Evolutionary conservation across 129 eudicot species (phyloP).

Genomic region (Flaveria brownii): DNA sequence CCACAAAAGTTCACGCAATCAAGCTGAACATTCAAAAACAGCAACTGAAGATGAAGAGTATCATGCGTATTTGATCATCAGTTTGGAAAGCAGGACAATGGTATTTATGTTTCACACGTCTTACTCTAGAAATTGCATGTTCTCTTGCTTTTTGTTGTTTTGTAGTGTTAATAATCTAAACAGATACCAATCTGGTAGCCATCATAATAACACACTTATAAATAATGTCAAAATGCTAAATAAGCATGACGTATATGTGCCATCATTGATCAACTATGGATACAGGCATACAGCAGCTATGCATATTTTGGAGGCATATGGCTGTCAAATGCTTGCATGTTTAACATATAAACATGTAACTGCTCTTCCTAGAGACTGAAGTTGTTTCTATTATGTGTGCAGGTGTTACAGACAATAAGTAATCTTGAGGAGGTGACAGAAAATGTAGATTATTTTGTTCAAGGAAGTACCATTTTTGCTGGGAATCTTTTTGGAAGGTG

Average conservation of each 20-base stretch:
- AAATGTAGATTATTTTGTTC: slow-evolving; percentile 88
- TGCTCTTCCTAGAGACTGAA: slow-evolving; percentile 5
- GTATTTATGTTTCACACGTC: slow-evolving; percentile 42
- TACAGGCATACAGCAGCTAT: slow-evolving; percentile 1
- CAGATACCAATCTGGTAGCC: background rate
- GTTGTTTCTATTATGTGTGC: slow-evolving; percentile 26
- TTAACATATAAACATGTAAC: slow-evolving; percentile 11
- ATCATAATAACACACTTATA: slow-evolving; percentile 4
- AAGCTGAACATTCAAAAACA: slow-evolving; percentile 65
- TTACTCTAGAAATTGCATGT: slow-evolving; percentile 13
- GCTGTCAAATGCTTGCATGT: slow-evolving; percentile 2
- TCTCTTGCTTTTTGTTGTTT: slow-evolving; percentile 8
- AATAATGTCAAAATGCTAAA: slow-evolving; percentile 21
- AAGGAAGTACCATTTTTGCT: slow-evolving; percentile 93
- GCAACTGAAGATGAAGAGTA: slow-evolving; percentile 82
- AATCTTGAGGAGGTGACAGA: slow-evolving; percentile 98
- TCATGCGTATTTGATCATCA: slow-evolving; percentile 92
- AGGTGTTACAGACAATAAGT: slow-evolving; percentile 90
- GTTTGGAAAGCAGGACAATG: slow-evolving; percentile 95
- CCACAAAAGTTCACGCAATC: slow-evolving; percentile 88
- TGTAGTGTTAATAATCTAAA: slow-evolving; percentile 8
- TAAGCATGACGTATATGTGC: background rate
- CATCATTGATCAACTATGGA: slow-evolving; percentile 9
- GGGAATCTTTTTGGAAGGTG: slow-evolving; percentile 98
- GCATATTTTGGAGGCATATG: slow-evolving; percentile 7